Conservation (phyloP, 2,329 filamentous ascomycete genomes). For the Trichophyton equinum region DNA sequence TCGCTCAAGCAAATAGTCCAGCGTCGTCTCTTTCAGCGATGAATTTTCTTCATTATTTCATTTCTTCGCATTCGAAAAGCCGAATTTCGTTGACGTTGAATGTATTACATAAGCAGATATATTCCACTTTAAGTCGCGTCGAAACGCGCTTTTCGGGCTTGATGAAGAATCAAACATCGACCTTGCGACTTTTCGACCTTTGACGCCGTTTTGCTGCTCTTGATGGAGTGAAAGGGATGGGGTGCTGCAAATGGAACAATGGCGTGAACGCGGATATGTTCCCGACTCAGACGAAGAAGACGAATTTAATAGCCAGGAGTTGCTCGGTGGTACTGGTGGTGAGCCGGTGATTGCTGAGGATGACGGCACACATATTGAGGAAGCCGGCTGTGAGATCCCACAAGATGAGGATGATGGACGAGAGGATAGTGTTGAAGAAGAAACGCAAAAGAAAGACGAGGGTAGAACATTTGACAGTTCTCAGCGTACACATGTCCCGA, state of each 20-base stretch:
- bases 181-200: not conserved
- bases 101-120: conserved; percentile 4
- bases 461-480: not conserved
- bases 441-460: not conserved
- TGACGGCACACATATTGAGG: not conserved
- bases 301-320: conserved; percentile 25
- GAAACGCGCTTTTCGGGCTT: not conserved
- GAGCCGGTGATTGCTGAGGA: not conserved
- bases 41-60: not conserved
- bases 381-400: not conserved
- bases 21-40: not conserved
- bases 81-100: conserved; percentile 1
- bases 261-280: conserved; percentile 40
- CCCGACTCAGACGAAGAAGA: conserved; percentile 40
- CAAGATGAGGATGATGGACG: not conserved
- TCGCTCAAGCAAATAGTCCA: not conserved
- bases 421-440: not conserved
- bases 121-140: conserved; percentile 16
- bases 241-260: conserved; percentile 31
- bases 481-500: not conserved
- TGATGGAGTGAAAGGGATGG: conserved; percentile 4
- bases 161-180: conserved; percentile 16
- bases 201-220: not conserved
- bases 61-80: not conserved
- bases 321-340: not conserved